Evolutionary conservation across 306 rosid genomes (phyloP).

Genomic region (Lathyrus sativus): DNA sequence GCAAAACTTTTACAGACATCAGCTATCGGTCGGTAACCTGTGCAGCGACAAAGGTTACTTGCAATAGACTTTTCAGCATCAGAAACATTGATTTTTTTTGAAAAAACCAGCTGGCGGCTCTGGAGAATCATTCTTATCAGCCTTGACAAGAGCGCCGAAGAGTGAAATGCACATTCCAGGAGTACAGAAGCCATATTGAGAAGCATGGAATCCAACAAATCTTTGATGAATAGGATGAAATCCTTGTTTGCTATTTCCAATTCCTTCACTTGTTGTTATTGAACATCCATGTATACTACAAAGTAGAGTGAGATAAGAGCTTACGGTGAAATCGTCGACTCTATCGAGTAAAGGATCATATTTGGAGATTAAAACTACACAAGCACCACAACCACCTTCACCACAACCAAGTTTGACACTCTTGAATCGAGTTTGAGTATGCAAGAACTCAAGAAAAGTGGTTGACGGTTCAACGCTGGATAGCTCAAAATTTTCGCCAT

Average conservation of each 20-base stretch:
- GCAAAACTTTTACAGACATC: too few species aligned
- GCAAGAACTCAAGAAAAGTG: too few species aligned
- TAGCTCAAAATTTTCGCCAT: too few species aligned
- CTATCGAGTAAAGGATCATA: constrained; percentile 58
- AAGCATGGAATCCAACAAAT: constrained; percentile 78
- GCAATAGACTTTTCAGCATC: constrained; percentile 82
- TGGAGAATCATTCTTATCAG: constrained; percentile 54
- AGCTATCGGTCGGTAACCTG: too few species aligned
- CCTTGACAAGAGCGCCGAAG: constrained; percentile 68
- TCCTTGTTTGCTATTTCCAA: too few species aligned
- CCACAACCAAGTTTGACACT: too few species aligned
- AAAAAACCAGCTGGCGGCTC: constrained; percentile 74
- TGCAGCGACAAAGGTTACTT: constrained; percentile 93
- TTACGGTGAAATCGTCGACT: constrained; percentile 66
- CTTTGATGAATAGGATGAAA: constrained; percentile 82
- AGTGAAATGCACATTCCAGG: constrained; percentile 92
- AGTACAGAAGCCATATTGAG: constrained; percentile 93
- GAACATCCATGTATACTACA: constrained; percentile 70
- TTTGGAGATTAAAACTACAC: constrained; percentile 81
- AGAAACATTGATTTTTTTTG: constrained; percentile 55
- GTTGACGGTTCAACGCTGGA: too few species aligned
- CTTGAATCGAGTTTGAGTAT: too few species aligned
- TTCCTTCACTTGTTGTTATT: constrained; percentile 80
- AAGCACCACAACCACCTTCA: constrained; percentile 96
- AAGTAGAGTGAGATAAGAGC: constrained; percentile 84